Base-by-base conservation (phyloP, 805 yeast species). In the Millerozyma miso region DNA sequence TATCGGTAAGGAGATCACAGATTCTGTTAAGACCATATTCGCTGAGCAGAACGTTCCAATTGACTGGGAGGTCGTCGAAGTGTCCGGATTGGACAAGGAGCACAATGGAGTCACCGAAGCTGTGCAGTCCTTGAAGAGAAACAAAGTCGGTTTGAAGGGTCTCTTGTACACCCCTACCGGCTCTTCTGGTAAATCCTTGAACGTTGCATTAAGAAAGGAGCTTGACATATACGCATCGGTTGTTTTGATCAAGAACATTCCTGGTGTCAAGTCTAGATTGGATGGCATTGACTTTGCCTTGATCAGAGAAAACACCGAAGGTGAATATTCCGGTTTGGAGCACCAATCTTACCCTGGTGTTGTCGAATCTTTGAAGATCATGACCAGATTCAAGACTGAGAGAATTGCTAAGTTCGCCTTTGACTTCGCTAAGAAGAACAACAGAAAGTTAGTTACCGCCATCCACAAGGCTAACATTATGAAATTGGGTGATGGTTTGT, bases 401-500 rank as follows among this genome's bases (percentile, higher is more conserved):
- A 84, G 99, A 74, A 87, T 91, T 56, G 97, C 97, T 55, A 85
- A 90, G 72, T 91, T 91, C 60, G 98, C 98, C 33, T 91, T 88
- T 61, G 98, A 91, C 73, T 91, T 86, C 57, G 98, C 98, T 51
- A 74, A 78, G 65, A 88, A 84, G 73, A 87, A 93, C 78, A 80
- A 85, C 77, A 88, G 98, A 76, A 82, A 85, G 69, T 72, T 79
- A 56, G 98, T 91, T 49, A 89, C 97, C 41, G 97, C 97, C 55
- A 93, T 91, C 62, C 99, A 91, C 83, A 91, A 91, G 76, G 99
- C 99, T 55, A 93, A 93, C 80, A 91, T 91, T 63, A 91, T 91
- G 99, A 91, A 91, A 76, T 81, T 89, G 63, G 96, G 96, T 67
- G 99, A 91, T 67, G 99, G 99, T 71, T 79, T 91, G 60, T 91